Percentiles rank a stretch among this genome's conserved stretches.
Conservation (phyloP, 306 rosid species). For the Casuarina glauca region DNA sequence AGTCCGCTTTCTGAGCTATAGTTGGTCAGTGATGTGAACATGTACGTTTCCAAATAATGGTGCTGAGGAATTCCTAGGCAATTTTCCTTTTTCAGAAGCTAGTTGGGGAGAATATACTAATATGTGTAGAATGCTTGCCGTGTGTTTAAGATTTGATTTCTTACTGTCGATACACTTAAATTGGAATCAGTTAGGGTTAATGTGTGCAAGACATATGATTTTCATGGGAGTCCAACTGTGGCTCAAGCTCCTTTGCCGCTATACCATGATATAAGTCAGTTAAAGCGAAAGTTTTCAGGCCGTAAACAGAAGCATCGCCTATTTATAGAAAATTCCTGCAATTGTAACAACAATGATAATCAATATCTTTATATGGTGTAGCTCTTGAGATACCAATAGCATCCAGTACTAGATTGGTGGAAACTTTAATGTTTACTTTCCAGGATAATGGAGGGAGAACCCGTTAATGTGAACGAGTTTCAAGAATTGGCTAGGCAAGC, state of each 20-base stretch:
- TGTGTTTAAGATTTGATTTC: neutral
- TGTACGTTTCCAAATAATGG: neutral
- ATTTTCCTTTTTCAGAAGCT: neutral
- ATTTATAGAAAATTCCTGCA: neutral
- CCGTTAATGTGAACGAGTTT: conserved; percentile 58
- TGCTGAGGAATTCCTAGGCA: neutral
- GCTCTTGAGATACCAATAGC: neutral
- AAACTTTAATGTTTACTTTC: neutral
- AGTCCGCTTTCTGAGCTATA: neutral
- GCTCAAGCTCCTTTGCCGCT: neutral
- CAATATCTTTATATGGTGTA: neutral
- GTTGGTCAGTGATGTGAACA: neutral
- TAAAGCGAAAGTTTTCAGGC: neutral
- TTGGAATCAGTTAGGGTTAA: too few relatives aligned
- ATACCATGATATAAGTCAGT: neutral
- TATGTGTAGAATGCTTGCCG: neutral
- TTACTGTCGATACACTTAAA: too few relatives aligned
- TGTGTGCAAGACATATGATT: too few relatives aligned
- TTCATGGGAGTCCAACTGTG: too few relatives aligned
- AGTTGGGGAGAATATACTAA: neutral
- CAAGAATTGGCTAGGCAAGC: conserved; percentile 54
- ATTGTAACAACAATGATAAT: neutral
- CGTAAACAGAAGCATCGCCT: neutral
- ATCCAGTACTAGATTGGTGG: neutral
- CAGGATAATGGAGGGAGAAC: conserved; percentile 47